These are phyloP conservation scores for Croton laevigatus DNA, from an alignment of 441 rosid species.

Conservation along the genomic window DNA sequence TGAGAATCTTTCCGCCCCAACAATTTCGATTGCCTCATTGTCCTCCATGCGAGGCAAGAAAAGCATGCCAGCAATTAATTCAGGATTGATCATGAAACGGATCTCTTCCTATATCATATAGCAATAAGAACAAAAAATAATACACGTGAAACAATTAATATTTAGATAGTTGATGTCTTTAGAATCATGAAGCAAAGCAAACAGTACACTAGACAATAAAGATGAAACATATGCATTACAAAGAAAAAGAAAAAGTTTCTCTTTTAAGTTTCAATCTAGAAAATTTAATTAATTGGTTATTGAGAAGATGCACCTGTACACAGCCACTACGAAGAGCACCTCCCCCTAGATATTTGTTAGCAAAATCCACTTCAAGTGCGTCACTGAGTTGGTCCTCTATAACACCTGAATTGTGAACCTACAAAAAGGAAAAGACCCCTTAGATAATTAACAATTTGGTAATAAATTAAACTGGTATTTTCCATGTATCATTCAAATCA, in stretches of 20 bases:
- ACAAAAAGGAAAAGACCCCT: constrained; percentile 14
- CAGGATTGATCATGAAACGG: constrained; percentile 95
- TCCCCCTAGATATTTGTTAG: constrained; percentile 87
- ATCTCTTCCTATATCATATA: constrained; percentile 76
- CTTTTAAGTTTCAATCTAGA: background rate
- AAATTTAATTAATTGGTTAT: background rate
- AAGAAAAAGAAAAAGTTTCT: background rate
- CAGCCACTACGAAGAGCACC: constrained; percentile 88
- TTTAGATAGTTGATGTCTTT: constrained; percentile 7
- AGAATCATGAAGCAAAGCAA: constrained; percentile 13
- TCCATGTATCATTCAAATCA: background rate
- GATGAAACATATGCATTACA: background rate
- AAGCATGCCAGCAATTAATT: constrained; percentile 86
- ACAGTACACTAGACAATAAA: constrained; percentile 9
- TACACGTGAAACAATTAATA: background rate
- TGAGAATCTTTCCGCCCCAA: constrained; percentile 84
- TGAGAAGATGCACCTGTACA: constrained; percentile 56
- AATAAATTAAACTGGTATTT: constrained; percentile 1
- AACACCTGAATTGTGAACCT: constrained; percentile 60
- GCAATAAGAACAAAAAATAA: constrained; percentile 10
- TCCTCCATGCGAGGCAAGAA: constrained; percentile 88
- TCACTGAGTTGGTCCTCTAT: constrained; percentile 71
- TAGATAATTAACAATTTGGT: background rate
- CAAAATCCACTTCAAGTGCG: constrained; percentile 88
- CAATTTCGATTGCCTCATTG: constrained; percentile 83